Base-by-base conservation (phyloP, 352 stramenopile species). In the Phytophthora tubulina region DNA sequence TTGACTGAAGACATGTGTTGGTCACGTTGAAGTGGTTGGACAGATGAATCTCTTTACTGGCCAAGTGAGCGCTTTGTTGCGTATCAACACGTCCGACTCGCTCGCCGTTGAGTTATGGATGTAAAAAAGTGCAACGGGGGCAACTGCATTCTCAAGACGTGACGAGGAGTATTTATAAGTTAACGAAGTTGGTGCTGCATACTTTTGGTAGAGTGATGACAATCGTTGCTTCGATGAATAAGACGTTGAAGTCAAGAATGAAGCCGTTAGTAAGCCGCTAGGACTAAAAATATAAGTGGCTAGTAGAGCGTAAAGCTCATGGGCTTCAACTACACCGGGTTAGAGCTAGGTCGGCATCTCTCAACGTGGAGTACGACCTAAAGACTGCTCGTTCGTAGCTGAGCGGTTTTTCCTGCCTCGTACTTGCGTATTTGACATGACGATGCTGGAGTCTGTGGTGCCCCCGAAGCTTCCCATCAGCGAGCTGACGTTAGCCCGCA, bases 201-300 rank as follows among this genome's bases (percentile, higher is more conserved):
- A 55, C 61, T 55, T 60, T 67, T 45, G 46, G 36, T 27, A 3
- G 13, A 53, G 42, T 48, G n/a, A 41, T 56, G 41, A 66, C 46
- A 35, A 53, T 13, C 42, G n/a, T n/a, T 46, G 31, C 15, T 31
- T 36, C 38, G 48, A 55, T 39, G 62, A 56, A 72, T 72, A 72
- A 72, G 65, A 67, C 17, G 31, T n/a, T 56, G 65, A 72, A 62
- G 65, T 11, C 46, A 64, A 70, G 32, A 46, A 27, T n/a, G 35
- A 27, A 58, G 30, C 44, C 27, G 30, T 27, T 15, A 17, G 38
- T 48, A 35, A 33, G 27, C 64, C 48, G 64, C 48, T 67, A 27
- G 4, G 21, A 3, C 57, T 72, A 72, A 72, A 72, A 67, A 72
- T 72, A 72, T 62, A 57, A 52, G 21, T 27, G 21, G 21, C 21